Conservation (phyloP, 208 protist genomes). For the Blechomonas ayalai region DNA sequence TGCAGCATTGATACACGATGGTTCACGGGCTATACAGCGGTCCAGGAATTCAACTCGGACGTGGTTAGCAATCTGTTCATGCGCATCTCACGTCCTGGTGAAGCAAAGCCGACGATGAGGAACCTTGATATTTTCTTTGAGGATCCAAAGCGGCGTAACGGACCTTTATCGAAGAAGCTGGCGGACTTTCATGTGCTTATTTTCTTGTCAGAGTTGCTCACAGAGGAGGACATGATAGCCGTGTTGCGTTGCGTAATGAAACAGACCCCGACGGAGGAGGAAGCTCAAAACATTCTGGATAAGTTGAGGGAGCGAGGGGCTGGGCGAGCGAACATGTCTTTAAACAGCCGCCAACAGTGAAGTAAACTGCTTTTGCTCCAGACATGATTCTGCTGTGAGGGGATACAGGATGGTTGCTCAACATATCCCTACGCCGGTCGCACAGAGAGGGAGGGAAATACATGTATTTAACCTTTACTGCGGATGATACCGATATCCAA, state of each 20-base stretch:
- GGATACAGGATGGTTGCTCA: too few species aligned
- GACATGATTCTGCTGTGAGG: too few species aligned
- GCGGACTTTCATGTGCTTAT: slow-evolving; percentile 90
- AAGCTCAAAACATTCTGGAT: slow-evolving; percentile 34
- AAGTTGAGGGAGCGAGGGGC: not conserved
- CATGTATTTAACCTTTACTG: too few species aligned
- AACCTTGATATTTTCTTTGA: slow-evolving; percentile 77
- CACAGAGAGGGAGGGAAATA: too few species aligned
- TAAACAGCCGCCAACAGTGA: too few species aligned
- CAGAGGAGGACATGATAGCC: slow-evolving; percentile 44
- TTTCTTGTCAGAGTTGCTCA: slow-evolving; percentile 68
- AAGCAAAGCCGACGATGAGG: slow-evolving; percentile 52
- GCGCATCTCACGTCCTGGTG: slow-evolving; percentile 71
- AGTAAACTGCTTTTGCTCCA: too few species aligned
- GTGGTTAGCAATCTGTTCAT: slow-evolving; percentile 81
- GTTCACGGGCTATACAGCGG: slow-evolving; percentile 86
- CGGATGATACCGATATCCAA: too few species aligned
- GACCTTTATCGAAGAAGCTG: slow-evolving; percentile 65
- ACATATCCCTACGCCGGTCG: too few species aligned
- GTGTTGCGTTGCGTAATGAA: slow-evolving; percentile 37
- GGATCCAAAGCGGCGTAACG: slow-evolving; percentile 56
- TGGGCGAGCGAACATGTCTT: too few species aligned
- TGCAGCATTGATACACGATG: slow-evolving; percentile 73
- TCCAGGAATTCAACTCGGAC: slow-evolving; percentile 72
- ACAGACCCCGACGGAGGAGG: slow-evolving; percentile 24